Conservation (phyloP, 805 yeast genomes). For the Kodamaea restingae region DNA sequence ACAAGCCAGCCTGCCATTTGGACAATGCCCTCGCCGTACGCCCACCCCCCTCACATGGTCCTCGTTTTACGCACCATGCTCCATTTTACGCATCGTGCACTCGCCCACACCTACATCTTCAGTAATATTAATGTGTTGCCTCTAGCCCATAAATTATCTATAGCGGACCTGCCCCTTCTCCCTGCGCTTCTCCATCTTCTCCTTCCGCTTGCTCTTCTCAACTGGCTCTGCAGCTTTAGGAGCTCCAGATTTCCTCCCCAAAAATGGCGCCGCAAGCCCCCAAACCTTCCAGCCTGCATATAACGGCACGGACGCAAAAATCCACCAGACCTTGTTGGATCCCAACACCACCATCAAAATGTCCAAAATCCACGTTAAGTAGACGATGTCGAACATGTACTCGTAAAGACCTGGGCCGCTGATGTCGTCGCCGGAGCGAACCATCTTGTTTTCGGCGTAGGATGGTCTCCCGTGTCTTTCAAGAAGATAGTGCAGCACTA, state of each 20-base stretch:
- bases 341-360: conserved; percentile 53
- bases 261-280: conserved; percentile 27
- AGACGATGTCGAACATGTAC: conserved; percentile 66
- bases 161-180: conserved; percentile 23
- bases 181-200: conserved; percentile 25
- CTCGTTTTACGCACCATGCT: no score
- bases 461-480: conserved; percentile 62
- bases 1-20: no score
- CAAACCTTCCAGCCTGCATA: conserved; percentile 47
- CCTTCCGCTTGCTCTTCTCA: conserved; percentile 25
- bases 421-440: conserved; percentile 58
- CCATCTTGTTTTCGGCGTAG: conserved; percentile 42
- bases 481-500: conserved; percentile 46
- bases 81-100: no score
- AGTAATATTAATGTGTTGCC: no score
- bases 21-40: no score
- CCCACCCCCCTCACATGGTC: no score
- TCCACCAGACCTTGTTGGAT: conserved; percentile 55
- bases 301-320: conserved; percentile 49
- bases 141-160: no score
- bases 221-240: conserved; percentile 4
- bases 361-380: conserved; percentile 58
- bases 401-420: conserved; percentile 63
- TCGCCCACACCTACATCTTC: no score
- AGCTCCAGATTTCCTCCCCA: conserved; percentile 10